Base-by-base conservation (phyloP, 2,329 filamentous ascomycete genomes). In the Trichoderma sp. region DNA sequence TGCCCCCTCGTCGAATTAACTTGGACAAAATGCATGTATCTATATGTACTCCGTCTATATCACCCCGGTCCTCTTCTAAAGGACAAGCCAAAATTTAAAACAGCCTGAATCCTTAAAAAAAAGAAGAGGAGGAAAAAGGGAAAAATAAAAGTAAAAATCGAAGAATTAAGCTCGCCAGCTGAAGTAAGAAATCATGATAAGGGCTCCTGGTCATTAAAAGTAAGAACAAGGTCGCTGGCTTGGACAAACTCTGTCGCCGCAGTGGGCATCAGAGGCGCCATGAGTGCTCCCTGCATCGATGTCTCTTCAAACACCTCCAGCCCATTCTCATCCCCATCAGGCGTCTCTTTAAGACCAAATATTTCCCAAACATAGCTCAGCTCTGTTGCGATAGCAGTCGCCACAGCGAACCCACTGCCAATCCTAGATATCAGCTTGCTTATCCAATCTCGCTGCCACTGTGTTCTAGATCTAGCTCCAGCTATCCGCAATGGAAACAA, bases 401-500 rank as follows among this genome's bases (percentile, higher is more conserved):
- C 79, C 15, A 77, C 78, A 1, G 77, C 76, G 73, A 80, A 81
- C 0, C 73, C 74, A 12, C 9, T 43, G 9, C 76, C 74, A 21
- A 79, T 71, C 0, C 60, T 73, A 0, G 56, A 63, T 3, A 82
- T 34, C 11, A 78, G 66, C 4, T 43, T 62, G 4, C 74, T 18
- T 3, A 81, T 75, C 14, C 66, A 70, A 1, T 74, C 69, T 3
- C 76, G 75, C 47, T 81, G 79, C 73, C 73, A 75, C 0, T 18
- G 6, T 3, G 74, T 60, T 26, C 74, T 69, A 1, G 78, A 78
- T 1, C 80, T 76, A 0, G 81, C 77, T 6, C 81, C 81, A 0
- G 80, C 81, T 8, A 82, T 77, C 11, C 81, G 74, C 0, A 82
- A 60, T 0, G 81, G 81, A 26, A 82, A 82, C 6, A 82, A 62